Evolutionary conservation across 176 grass and related monocot genomes (phyloP).

Genomic region (Zea luxurians): DNA sequence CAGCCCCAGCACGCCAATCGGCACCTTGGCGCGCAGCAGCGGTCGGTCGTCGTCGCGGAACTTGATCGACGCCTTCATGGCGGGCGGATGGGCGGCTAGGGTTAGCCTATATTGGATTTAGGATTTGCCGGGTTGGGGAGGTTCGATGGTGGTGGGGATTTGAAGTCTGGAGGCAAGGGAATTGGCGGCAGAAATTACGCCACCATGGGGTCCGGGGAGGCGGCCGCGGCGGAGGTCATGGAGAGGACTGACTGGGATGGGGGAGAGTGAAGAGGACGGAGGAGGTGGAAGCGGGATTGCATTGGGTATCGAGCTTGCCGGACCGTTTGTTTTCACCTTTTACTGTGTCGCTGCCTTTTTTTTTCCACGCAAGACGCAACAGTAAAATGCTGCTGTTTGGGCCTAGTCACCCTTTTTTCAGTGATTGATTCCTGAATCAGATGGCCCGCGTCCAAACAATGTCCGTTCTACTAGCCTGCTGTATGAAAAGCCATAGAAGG

Average conservation of each 20-base stretch:
- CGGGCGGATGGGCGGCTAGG: slow-evolving; percentile 26
- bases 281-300: neutral
- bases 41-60: slow-evolving; percentile 77
- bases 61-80: slow-evolving; percentile 95
- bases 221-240: slow-evolving; percentile 35
- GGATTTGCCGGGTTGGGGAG: neutral
- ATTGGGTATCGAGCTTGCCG: slow-evolving; percentile 26
- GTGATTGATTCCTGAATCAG: neutral
- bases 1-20: slow-evolving; percentile 72
- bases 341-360: neutral
- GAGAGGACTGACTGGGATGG: slow-evolving; percentile 2
- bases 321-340: slow-evolving; percentile 25
- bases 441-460: neutral
- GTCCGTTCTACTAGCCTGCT: neutral
- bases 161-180: neutral
- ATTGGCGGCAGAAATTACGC: slow-evolving; percentile 37
- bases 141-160: slow-evolving; percentile 24
- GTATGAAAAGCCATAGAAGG: neutral
- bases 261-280: neutral
- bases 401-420: no score
- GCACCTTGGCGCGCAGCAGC: slow-evolving; percentile 76
- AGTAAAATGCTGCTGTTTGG: neutral
- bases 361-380: neutral
- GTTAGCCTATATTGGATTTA: slow-evolving; percentile 14
- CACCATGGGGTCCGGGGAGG: slow-evolving; percentile 31